Evolutionary conservation across 495 filamentous ascomycete genomes (phyloP).

Genomic region (Podospora pseudoanserina): DNA sequence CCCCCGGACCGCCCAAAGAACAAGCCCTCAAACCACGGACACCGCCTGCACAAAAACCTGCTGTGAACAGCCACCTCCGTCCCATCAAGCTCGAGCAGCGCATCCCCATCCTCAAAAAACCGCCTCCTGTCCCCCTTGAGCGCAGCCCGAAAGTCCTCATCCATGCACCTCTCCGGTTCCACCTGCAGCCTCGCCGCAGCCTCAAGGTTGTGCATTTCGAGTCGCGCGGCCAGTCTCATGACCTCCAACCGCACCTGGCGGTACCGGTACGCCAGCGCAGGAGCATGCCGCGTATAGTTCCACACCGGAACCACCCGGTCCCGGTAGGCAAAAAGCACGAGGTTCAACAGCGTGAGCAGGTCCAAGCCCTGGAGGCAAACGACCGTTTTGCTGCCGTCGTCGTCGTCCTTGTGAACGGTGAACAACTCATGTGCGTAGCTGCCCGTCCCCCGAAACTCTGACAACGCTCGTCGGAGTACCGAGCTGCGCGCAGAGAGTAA

Average conservation of each 20-base stretch:
- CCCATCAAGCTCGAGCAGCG: conserved; percentile 69
- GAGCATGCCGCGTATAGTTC: conserved; percentile 63
- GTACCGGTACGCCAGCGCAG: conserved; percentile 62
- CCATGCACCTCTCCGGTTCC: conserved; percentile 57
- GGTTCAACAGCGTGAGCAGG: conserved; percentile 69
- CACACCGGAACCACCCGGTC: conserved; percentile 81
- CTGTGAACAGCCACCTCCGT: conserved; percentile 68
- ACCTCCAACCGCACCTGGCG: conserved; percentile 76
- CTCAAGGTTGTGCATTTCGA: conserved; percentile 67
- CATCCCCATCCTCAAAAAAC: conserved; percentile 74
- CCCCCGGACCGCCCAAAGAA: conserved; percentile 83
- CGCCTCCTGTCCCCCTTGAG: conserved; percentile 56
- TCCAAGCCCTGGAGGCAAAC: conserved; percentile 66
- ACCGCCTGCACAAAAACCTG: conserved; percentile 72
- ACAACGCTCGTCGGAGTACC: conserved; percentile 60
- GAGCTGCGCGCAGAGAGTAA: conserved; percentile 70
- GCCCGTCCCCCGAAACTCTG: conserved; percentile 44
- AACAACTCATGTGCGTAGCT: conserved; percentile 51
- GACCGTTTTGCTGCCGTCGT: conserved; percentile 46
- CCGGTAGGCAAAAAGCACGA: conserved; percentile 76
- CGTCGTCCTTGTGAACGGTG: conserved; percentile 50
- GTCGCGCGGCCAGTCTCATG: conserved; percentile 67
- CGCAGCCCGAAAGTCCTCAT: conserved; percentile 64
- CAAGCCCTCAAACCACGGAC: conserved; percentile 86
- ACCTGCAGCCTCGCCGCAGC: conserved; percentile 70